These are phyloP conservation scores for Wakefieldia striispora DNA, from an alignment of 768 basidiomycete species.

Conservation along the genomic window DNA sequence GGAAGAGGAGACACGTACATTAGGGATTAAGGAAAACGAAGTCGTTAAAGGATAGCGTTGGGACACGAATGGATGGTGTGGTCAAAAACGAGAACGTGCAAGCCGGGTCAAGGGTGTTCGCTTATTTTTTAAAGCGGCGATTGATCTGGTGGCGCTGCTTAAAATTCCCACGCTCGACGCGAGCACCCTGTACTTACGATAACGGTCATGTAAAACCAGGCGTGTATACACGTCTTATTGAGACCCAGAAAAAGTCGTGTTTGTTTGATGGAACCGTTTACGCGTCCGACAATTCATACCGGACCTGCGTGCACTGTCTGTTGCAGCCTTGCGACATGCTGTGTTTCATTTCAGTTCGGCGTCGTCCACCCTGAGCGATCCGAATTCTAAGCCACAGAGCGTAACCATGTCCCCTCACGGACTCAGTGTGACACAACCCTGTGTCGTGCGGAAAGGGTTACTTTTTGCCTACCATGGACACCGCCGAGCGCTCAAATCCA, in stretches of 20 bases:
- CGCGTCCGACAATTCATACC: neutral
- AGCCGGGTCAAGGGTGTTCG: conserved; percentile 39
- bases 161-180: conserved; percentile 18
- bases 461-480: conserved; percentile 7
- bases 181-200: conserved; percentile 10
- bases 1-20: conserved; percentile 31
- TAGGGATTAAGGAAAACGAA: conserved; percentile 18
- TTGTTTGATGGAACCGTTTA: neutral
- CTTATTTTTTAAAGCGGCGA: conserved; percentile 38
- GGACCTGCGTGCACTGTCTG: too few species aligned
- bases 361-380: neutral
- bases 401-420: too few species aligned
- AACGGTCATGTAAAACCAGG: conserved; percentile 7
- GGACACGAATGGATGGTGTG: conserved; percentile 33
- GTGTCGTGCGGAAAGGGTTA: neutral
- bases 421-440: too few species aligned
- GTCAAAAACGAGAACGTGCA: conserved; percentile 33
- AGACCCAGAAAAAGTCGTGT: too few species aligned
- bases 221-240: neutral
- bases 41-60: conserved; percentile 33
- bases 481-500: neutral
- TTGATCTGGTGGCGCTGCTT: conserved; percentile 24
- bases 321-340: neutral
- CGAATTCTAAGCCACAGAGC: too few species aligned
- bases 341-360: neutral